Base-by-base conservation (phyloP, 345 rosid genomes). In the Capsella bursapastoris region DNA sequence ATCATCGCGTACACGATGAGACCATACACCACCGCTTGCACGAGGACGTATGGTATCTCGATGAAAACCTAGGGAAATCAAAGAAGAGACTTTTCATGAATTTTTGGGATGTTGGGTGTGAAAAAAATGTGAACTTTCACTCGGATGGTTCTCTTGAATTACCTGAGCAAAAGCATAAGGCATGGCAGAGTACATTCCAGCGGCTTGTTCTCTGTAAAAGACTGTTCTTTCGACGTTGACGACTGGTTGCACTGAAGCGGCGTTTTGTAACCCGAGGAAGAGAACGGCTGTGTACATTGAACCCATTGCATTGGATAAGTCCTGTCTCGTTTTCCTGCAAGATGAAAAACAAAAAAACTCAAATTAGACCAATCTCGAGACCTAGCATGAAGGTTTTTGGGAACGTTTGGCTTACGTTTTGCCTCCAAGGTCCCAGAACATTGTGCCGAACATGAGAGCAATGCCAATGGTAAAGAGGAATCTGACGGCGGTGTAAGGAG, bases 101-200 rank as follows among this genome's bases (percentile, higher is more conserved):
- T 63, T 52, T 8, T 0, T 8, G 6, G n/a, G 25, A 0, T 59
- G 37, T 47, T 7, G 0, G 12, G 22, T 6, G 2, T 18, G 25
- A n/a, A 27, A 45, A 37, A 34, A 38, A 1, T 28, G 47, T 18
- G 43, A 53, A 38, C 4, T 29, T 11, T 25, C 15, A 8, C 2
- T 32, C 6, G 25, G 53, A 28, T 35, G 11, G 32, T 7, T 12
- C 35, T 8, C 16, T 7, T 44, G 29, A 12, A 27, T n/a, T 71
- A 78, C 85, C 77, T 82, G 87, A 43, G 85, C 88, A 62, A 85
- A 79, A 51, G 94, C 98, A 57, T 89, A 90, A 4, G 96, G 89
- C 82, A 86, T 64, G 55, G 88, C 84, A 2, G 97, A 89, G 57
- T 89, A 91, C 96, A 91, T 91, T 71, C 97, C 90, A 0, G 94